A percentile compares a stretch with the other conserved stretches of the same genome.
Evolutionary conservation across 306 rosid genomes (phyloP).

Genomic region (Ammopiptanthus mongolicus): DNA sequence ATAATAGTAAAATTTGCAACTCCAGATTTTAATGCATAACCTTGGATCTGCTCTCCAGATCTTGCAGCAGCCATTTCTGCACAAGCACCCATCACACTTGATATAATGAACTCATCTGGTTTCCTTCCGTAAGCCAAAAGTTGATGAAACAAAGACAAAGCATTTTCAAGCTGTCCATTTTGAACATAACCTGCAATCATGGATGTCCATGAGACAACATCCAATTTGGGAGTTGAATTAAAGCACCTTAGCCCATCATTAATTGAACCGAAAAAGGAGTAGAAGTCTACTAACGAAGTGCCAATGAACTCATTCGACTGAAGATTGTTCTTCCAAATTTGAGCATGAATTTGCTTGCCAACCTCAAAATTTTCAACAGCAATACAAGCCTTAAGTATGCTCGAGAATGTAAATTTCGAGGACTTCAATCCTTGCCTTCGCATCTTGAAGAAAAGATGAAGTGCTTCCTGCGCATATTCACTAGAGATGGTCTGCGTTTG

Average conservation of each 20-base stretch:
- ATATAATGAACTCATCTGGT: conserved; percentile 46
- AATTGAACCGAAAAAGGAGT: conserved; percentile 33
- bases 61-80: conserved; percentile 44
- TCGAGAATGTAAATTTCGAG: conserved; percentile 54
- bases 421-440: conserved; percentile 40
- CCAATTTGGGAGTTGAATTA: conserved; percentile 32
- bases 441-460: conserved; percentile 44
- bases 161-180: conserved; percentile 39
- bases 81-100: conserved; percentile 43
- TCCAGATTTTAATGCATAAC: conserved; percentile 42
- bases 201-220: conserved; percentile 49
- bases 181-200: conserved; percentile 47
- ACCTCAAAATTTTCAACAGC: conserved; percentile 31
- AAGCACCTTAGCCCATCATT: conserved; percentile 47
- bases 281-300: conserved; percentile 45
- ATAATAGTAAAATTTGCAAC: conserved; percentile 27
- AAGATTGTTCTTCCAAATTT: conserved; percentile 39
- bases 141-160: conserved; percentile 36
- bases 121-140: conserved; percentile 32
- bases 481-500: conserved; percentile 17
- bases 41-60: conserved; percentile 52
- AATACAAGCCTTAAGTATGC: conserved; percentile 44
- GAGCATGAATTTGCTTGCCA: conserved; percentile 53
- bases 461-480: conserved; percentile 29
- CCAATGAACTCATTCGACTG: conserved; percentile 52